Evolutionary conservation across 139 green algal genomes (phyloP).

Genomic region (Chlamydomonas sphaeroides): DNA sequence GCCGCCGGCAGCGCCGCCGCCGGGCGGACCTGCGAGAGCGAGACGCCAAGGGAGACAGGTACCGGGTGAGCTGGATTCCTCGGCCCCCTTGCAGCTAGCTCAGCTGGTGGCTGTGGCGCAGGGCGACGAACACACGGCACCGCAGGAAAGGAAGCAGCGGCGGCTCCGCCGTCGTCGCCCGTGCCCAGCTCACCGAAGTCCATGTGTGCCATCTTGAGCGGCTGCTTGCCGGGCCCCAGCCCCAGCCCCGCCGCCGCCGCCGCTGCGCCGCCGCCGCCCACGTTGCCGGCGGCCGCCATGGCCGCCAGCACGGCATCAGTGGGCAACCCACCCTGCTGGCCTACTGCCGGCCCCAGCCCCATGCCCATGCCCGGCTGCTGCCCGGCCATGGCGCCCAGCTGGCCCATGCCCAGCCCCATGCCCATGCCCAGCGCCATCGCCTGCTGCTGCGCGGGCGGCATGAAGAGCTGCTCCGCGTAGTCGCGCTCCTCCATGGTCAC

Average conservation of each 20-base stretch:
- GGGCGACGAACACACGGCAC: not conserved
- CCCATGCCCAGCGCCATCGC: not conserved
- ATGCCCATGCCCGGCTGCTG: not conserved
- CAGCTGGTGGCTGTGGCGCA: too few relatives aligned
- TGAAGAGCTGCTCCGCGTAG: conserved; percentile 45
- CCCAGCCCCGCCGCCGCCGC: not conserved
- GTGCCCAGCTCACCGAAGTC: conserved; percentile 14
- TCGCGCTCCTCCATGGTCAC: conserved; percentile 65
- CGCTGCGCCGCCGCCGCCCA: not conserved
- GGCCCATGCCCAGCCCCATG: conserved; percentile 2
- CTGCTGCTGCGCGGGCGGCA: not conserved
- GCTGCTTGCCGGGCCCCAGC: not conserved
- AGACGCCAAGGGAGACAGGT: too few relatives aligned
- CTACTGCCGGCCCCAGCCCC: not conserved
- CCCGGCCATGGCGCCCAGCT: not conserved
- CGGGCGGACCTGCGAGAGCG: too few relatives aligned
- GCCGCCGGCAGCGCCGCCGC: too few relatives aligned
- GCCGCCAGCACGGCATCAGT: not conserved
- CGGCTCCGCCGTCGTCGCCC: not conserved
- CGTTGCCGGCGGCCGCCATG: not conserved
- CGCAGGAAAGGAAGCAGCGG: not conserved
- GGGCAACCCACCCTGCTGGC: not conserved
- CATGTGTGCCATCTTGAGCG: conserved; percentile 31
- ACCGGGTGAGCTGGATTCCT: too few relatives aligned
- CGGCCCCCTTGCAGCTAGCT: too few relatives aligned